Evolutionary conservation across 2,329 filamentous ascomycete genomes (phyloP), one percentile per base, ranked within the genome.

Genomic region (Xylariales sp.): DNA sequence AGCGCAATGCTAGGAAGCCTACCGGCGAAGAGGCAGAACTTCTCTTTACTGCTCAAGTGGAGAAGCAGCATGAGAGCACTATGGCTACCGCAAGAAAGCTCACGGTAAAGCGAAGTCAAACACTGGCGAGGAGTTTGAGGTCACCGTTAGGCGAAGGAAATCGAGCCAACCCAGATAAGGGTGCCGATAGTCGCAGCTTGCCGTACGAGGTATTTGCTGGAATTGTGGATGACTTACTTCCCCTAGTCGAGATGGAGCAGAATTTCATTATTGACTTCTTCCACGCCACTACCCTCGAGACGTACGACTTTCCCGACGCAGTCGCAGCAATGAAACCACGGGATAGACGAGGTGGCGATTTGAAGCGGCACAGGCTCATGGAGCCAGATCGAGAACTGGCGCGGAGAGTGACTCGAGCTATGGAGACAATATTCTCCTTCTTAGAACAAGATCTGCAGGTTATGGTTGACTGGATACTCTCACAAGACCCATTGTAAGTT

Each of bases 201-300:
- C 80, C 87, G 1, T 91, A 82, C 50, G 89, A 95, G 60, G 80
- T 88, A 3, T 95, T 97, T 60, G 73, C 79, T 1, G 82, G 81
- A 25, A 80, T 88, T 11, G 65, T 96, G 44, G 85, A 93, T 40
- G 88, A 96, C 52, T 78, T 93, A 46, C 67, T 90, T 30, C 87
- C 85, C 5, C 73, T 95, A 40, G 81, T 96, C 41, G 83, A 88
- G 50, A 90, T 91, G 59, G 93, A 98, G 63, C 91, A 98, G 59
- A 97, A 96, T 57, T 98, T 97, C 56, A 72, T 96, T 33, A 82
- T 95, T n/a, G 88, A 95, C 50, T 93, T 96, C 60, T 97, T 97
- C 74, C 91, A 97, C 52, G 80, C 93, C 18, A 87, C 85, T n/a
- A 94, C 88, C 2, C 71, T 91, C 19, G 83, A 89, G 52, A 83